These are phyloP conservation scores for Blepharisma japonicum DNA, from an alignment of 73 alveolate genomes.

Conservation along the genomic window DNA sequence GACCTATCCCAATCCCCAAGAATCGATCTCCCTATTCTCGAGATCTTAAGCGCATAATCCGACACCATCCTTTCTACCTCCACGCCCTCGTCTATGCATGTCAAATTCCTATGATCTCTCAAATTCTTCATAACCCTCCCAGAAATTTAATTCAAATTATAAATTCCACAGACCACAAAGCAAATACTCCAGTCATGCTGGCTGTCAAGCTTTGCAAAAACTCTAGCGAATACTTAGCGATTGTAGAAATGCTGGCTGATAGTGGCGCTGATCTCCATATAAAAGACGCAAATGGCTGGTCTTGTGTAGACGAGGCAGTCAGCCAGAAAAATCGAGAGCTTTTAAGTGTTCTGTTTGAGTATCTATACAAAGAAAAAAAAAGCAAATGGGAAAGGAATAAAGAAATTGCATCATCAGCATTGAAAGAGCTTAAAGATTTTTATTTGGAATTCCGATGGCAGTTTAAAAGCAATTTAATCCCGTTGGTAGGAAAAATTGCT, in stretches of 20 bases:
- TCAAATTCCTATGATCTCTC: slow-evolving; percentile 22
- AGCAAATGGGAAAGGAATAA: slow-evolving; percentile 49
- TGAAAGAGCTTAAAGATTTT: slow-evolving; percentile 66
- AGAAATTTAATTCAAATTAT: slow-evolving; percentile 39
- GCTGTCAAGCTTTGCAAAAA: slow-evolving; percentile 64
- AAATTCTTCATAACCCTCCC: background rate
- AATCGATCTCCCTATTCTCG: background rate
- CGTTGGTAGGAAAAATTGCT: slow-evolving; percentile 70
- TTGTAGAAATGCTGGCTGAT: slow-evolving; percentile 42
- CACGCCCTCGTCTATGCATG: slow-evolving; percentile 6
- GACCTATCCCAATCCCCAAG: too few species aligned
- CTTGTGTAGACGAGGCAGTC: slow-evolving; percentile 80
- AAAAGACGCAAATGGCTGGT: slow-evolving; percentile 77
- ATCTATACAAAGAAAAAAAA: slow-evolving; percentile 46
- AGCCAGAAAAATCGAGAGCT: slow-evolving; percentile 53
- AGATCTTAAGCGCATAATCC: slow-evolving; percentile 30
- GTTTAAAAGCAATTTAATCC: slow-evolving; percentile 67
- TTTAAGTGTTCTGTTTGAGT: slow-evolving; percentile 68
- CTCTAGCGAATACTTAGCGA: slow-evolving; percentile 48
- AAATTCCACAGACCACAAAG: slow-evolving; percentile 58
- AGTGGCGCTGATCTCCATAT: slow-evolving; percentile 67
- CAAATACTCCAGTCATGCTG: slow-evolving; percentile 71
- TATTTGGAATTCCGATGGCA: slow-evolving; percentile 86
- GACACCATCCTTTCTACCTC: background rate
- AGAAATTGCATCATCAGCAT: slow-evolving; percentile 35